phyloP scores from a whole-genome alignment of 2,329 filamentous ascomycete genomes.

The Moelleriella libera region DNA sequence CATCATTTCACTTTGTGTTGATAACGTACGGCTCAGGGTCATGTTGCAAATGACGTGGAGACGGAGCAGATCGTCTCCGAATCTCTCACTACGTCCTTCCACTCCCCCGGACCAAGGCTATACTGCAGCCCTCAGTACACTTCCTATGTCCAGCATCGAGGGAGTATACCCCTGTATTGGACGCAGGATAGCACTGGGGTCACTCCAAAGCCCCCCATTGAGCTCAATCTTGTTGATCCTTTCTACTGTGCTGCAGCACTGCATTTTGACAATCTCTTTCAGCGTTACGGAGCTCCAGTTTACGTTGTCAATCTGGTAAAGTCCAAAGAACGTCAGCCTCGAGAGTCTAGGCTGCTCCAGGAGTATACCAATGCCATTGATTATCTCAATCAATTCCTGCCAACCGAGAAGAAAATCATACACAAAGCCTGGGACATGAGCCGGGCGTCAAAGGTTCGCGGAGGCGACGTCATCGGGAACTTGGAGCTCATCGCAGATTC shows the following conservation, averaged over 20 bases:
- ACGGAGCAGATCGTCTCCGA: slow-evolving; percentile 98
- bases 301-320: slow-evolving; percentile 91
- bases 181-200: slow-evolving; percentile 92
- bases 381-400: slow-evolving; percentile 91
- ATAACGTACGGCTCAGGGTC: slow-evolving; percentile 39
- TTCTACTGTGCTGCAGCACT: slow-evolving; percentile 88
- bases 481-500: slow-evolving; percentile 82
- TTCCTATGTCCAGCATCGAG: slow-evolving; percentile 91
- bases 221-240: slow-evolving; percentile 87
- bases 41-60: slow-evolving; percentile 97
- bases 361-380: slow-evolving; percentile 80
- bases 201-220: slow-evolving; percentile 90
- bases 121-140: slow-evolving; percentile 87
- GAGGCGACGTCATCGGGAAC: slow-evolving; percentile 87
- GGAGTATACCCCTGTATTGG: slow-evolving; percentile 95
- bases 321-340: slow-evolving; percentile 68
- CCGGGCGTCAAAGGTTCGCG: slow-evolving; percentile 77
- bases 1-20: background rate
- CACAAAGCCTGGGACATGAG: slow-evolving; percentile 99
- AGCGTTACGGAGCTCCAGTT: slow-evolving; percentile 82
- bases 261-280: slow-evolving; percentile 90
- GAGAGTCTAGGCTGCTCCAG: slow-evolving; percentile 79
- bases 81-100: slow-evolving; percentile 86
- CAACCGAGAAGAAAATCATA: slow-evolving; percentile 68
- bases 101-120: slow-evolving; percentile 71